Percentiles rank a stretch among this genome's conserved stretches.
Conservation (phyloP, 164 flowering plant genomes). For the Aristolochia contorta region DNA sequence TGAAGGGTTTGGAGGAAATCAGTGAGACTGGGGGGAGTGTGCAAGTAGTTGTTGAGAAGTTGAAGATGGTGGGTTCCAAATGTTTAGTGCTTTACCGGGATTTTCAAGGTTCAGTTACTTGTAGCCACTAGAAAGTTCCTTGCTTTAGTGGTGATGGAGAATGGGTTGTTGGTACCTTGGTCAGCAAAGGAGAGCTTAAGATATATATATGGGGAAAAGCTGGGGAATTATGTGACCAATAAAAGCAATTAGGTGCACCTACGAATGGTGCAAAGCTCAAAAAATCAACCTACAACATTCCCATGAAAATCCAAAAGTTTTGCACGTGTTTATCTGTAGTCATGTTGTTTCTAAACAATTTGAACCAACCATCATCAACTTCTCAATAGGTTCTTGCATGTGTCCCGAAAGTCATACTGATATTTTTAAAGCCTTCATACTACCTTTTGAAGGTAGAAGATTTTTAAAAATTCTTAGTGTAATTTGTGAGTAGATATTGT, state of each 20-base stretch:
- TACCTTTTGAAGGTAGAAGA: constrained; percentile 59
- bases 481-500: constrained; percentile 80
- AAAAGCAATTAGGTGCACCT: no score
- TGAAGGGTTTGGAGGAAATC: constrained; percentile 35
- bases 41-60: constrained; percentile 46
- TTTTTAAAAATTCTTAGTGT: constrained; percentile 80
- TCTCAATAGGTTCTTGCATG: constrained; percentile 48
- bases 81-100: constrained; percentile 66
- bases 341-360: constrained; percentile 32
- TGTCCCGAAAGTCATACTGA: constrained; percentile 12
- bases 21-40: constrained; percentile 19
- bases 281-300: no score
- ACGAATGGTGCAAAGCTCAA: no score
- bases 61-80: constrained; percentile 73
- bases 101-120: constrained; percentile 87
- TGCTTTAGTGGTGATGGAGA: constrained; percentile 98
- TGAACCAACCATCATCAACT: constrained; percentile 67
- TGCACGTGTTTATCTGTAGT: no score
- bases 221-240: constrained; percentile 28
- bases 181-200: constrained; percentile 96
- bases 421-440: constrained; percentile 31
- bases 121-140: constrained; percentile 90
- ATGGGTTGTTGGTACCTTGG: constrained; percentile 96
- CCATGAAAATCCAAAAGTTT: no score
- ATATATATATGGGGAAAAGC: constrained; percentile 94